Evolutionary conservation across 306 rosid genomes (phyloP).

Genomic region (Begonia fuchsioides): DNA sequence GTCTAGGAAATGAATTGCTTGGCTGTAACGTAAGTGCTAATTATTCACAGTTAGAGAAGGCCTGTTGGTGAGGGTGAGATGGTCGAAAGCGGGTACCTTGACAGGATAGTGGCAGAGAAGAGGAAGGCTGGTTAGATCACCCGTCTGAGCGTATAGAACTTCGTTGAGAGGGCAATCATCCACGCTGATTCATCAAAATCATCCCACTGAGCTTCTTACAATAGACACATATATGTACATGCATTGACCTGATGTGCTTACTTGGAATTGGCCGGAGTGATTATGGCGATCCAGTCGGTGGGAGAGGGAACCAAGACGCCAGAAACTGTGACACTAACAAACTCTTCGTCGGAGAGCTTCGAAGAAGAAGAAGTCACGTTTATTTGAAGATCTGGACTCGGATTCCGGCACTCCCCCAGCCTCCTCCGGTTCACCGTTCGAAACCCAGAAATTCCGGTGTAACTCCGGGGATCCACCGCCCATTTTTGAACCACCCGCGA

Average conservation of each 20-base stretch:
- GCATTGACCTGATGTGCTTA: slow-evolving; percentile 13
- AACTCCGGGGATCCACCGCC: slow-evolving; percentile 26
- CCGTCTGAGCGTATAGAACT: slow-evolving; percentile 40
- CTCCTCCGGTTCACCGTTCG: slow-evolving; percentile 41
- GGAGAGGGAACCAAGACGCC: slow-evolving; percentile 38
- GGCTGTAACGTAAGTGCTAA: too few species aligned
- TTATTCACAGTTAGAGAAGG: too few species aligned
- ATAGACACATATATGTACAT: neutral
- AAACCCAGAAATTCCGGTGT: slow-evolving; percentile 57
- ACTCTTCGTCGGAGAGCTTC: slow-evolving; percentile 31
- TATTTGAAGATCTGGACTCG: slow-evolving; percentile 17
- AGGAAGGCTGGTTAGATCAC: slow-evolving; percentile 66
- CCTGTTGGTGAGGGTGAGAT: too few species aligned
- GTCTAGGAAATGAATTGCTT: too few species aligned
- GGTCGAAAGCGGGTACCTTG: slow-evolving; percentile 31
- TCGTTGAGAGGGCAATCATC: slow-evolving; percentile 17
- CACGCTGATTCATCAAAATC: slow-evolving; percentile 25
- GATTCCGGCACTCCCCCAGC: slow-evolving; percentile 21
- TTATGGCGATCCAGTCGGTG: slow-evolving; percentile 70
- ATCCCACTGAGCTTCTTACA: neutral
- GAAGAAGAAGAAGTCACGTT: slow-evolving; percentile 18
- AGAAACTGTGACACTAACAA: slow-evolving; percentile 31
- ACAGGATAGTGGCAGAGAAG: slow-evolving; percentile 92
- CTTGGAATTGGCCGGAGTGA: slow-evolving; percentile 64
- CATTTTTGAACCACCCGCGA: slow-evolving; percentile 12